Percentiles rank a stretch among this genome's conserved stretches.
Evolutionary conservation across 1,284 basidiomycete species (phyloP).

Genomic region (Pulveroboletus ridleyi): DNA sequence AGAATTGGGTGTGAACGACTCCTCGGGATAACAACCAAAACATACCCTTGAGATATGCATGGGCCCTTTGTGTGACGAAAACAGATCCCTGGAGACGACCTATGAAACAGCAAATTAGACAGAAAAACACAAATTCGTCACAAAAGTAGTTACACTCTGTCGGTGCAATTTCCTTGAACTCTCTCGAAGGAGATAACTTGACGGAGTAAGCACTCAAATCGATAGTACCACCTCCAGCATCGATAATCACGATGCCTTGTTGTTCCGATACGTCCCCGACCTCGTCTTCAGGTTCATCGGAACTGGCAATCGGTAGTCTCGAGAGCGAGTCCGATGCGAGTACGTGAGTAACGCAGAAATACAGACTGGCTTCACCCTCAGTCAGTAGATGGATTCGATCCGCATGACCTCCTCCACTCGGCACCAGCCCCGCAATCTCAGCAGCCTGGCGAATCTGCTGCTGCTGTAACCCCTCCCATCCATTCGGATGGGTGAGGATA

Average conservation of each 20-base stretch:
- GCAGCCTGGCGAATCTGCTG: too few relatives aligned
- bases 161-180: constrained; percentile 43
- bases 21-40: constrained; percentile 17
- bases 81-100: constrained; percentile 40
- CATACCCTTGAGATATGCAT: constrained; percentile 38
- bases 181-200: constrained; percentile 19
- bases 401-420: too few relatives aligned
- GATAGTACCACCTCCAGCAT: constrained; percentile 32
- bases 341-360: constrained; percentile 48
- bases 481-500: too few relatives aligned
- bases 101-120: constrained; percentile 10
- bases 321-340: constrained; percentile 32
- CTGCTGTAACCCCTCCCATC: too few relatives aligned
- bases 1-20: too few relatives aligned
- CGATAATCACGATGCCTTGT: constrained; percentile 52
- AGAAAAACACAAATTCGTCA: not conserved
- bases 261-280: constrained; percentile 6
- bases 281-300: too few relatives aligned
- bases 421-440: too few relatives aligned
- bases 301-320: too few relatives aligned
- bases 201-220: constrained; percentile 55
- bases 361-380: constrained; percentile 40
- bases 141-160: constrained; percentile 42
- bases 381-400: constrained; percentile 44
- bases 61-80: constrained; percentile 49